Percentiles rank a stretch among this genome's conserved stretches.
phyloP scores from a whole-genome alignment of 495 filamentous ascomycete species.

The Trichoderma orchidacearum region DNA sequence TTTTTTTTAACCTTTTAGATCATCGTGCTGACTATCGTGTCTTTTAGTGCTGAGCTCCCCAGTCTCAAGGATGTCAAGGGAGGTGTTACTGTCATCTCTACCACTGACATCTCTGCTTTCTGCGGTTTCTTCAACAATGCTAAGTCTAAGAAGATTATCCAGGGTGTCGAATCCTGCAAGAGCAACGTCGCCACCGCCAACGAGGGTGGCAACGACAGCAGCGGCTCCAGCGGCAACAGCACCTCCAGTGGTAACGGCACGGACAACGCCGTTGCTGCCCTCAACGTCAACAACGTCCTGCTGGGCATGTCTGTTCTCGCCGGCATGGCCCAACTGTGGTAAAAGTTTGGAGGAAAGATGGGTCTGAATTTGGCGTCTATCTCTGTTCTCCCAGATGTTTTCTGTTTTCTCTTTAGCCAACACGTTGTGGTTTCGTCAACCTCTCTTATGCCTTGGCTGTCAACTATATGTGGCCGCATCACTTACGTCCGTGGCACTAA shows the following conservation, averaged over 20 bases:
- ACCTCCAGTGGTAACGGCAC: constrained; percentile 8
- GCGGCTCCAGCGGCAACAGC: constrained; percentile 2
- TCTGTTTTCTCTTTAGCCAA: not conserved
- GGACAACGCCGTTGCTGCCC: constrained; percentile 16
- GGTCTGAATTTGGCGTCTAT: constrained; percentile 2
- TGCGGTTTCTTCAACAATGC: constrained; percentile 34
- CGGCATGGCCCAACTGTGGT: constrained; percentile 19
- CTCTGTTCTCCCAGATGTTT: constrained; percentile 2
- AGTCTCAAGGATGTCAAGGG: constrained; percentile 62
- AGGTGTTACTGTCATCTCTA: constrained; percentile 74
- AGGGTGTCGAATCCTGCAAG: constrained; percentile 47
- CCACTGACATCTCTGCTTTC: constrained; percentile 40
- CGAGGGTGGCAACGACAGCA: constrained; percentile 10
- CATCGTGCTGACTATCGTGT: constrained; percentile 1
- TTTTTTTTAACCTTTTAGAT: not conserved
- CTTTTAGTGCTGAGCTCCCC: constrained; percentile 52
- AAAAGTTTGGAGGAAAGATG: not conserved
- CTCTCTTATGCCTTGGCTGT: not conserved
- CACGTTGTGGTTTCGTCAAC: constrained; percentile 2
- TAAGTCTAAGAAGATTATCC: constrained; percentile 30
- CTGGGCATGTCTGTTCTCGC: constrained; percentile 23
- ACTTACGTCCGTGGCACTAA: not conserved
- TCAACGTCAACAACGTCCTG: constrained; percentile 21
- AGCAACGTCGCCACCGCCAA: constrained; percentile 29
- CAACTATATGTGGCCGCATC: not conserved